phyloP scores from a whole-genome alignment of 192 early-diverging fungal genomes.

The Backusella tarrabulga region DNA sequence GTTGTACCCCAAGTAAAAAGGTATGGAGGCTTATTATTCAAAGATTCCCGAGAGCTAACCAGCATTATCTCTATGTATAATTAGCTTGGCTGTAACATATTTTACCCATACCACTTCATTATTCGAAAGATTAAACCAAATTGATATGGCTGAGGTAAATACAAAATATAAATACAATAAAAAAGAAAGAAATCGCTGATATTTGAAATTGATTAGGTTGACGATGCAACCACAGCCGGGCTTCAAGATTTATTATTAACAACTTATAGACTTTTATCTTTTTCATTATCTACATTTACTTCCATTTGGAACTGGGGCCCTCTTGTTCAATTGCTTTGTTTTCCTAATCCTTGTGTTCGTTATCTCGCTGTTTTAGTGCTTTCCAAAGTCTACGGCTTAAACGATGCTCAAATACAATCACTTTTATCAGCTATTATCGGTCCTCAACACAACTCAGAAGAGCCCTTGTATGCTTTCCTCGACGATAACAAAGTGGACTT shows the following conservation, averaged over 20 bases:
- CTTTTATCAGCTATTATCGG: conserved; percentile 12
- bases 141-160: not conserved
- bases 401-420: conserved; percentile 39
- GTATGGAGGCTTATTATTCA: conserved; percentile 35
- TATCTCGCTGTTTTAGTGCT: conserved; percentile 47
- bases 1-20: conserved; percentile 72
- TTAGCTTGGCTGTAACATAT: conserved; percentile 53
- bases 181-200: not conserved
- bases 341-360: conserved; percentile 40
- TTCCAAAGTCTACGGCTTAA: conserved; percentile 46
- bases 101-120: conserved; percentile 54
- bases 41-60: not conserved
- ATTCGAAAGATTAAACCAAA: conserved; percentile 45
- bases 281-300: conserved; percentile 46
- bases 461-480: conserved; percentile 15
- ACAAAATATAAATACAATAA: not conserved
- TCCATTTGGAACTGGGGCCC: conserved; percentile 58
- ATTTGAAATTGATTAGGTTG: not conserved
- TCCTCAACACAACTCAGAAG: conserved; percentile 1
- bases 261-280: conserved; percentile 48
- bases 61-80: conserved; percentile 16
- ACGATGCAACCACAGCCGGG: conserved; percentile 16
- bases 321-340: conserved; percentile 42
- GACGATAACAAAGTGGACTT: conserved; percentile 29
- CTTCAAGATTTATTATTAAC: conserved; percentile 48